Evolutionary conservation across 148 eudicot genomes (phyloP), one percentile per base, ranked within the genome.

Genomic region (Cornus suecica): DNA sequence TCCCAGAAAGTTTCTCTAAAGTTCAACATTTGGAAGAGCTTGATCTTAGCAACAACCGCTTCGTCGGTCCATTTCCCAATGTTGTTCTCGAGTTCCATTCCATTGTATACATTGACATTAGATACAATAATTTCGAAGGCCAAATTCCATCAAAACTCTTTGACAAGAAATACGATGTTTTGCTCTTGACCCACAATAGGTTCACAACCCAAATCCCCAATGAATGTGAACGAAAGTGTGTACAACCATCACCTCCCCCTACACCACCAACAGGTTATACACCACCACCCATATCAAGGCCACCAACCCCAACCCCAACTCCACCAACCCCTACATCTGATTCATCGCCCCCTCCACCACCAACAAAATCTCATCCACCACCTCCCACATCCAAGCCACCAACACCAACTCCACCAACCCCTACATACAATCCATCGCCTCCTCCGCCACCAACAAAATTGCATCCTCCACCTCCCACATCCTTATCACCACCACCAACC

Each of bases 61-160:
- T 93, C 37, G 95, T 90, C 2, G 97, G 97, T 1, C 42, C 80
- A 7, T 93, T 93, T 25, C 97, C 95, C 0, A n/a, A 80, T 56
- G 87, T 78, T 24, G 89, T 89, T 6, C 67, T 93, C 24, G 81
- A 78, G n/a, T 34, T 93, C 64, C 86, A 30, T 37, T 37, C 13
- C 87, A 89, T 5, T 77, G 71, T 18, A 90, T 37, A 77, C 37
- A 84, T 93, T 0, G 97, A 93, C 56, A 34, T 92, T 23, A 73
- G 97, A 60, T 93, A 68, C 77, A 93, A 93, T 66, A 79, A 90
- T 4, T 93, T 94, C 8, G 97, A 94, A 78, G 98, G 98, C 3
- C 51, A 73, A 25, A 79, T 94, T 78, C 98, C 98, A 0, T 25
- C 85, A 0, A 80, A 84, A 22, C 66, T 95, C 6, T 91, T 93